phyloP scores from a whole-genome alignment of 2,329 filamentous ascomycete species.

The Fusarium nurragi region DNA sequence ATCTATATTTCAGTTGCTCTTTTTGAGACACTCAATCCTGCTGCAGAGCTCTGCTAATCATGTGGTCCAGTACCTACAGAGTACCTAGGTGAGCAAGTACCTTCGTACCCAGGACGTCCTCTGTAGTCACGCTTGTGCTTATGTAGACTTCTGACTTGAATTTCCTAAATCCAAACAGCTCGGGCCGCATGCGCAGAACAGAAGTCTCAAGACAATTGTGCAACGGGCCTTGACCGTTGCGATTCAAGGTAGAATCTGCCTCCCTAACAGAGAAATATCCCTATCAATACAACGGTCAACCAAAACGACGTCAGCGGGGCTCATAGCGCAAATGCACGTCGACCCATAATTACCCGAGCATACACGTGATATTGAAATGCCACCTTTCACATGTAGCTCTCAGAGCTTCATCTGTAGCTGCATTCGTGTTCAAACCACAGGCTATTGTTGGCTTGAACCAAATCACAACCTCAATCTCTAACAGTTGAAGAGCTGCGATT shows the following conservation, averaged over 20 bases:
- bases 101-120: not conserved
- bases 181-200: not conserved
- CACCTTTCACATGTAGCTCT: constrained; percentile 33
- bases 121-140: not conserved
- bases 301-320: constrained; percentile 17
- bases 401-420: constrained; percentile 17
- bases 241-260: not conserved
- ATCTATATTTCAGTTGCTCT: not conserved
- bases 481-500: not conserved
- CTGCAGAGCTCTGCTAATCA: too few species aligned
- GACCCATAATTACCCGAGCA: constrained; percentile 26
- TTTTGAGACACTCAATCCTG: too few species aligned
- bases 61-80: not conserved
- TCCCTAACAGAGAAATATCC: not conserved
- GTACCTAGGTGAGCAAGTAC: too few species aligned
- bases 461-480: constrained; percentile 2
- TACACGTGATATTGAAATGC: constrained; percentile 37
- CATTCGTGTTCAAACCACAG: not conserved
- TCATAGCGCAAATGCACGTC: not conserved
- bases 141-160: too few species aligned
- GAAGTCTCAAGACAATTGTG: not conserved
- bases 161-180: not conserved
- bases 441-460: not conserved
- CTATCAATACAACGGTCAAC: not conserved
- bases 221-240: not conserved